These are phyloP conservation scores for Xanthoceras sorbifolium DNA, from an alignment of 345 rosid genomes.

Conservation along the genomic window DNA sequence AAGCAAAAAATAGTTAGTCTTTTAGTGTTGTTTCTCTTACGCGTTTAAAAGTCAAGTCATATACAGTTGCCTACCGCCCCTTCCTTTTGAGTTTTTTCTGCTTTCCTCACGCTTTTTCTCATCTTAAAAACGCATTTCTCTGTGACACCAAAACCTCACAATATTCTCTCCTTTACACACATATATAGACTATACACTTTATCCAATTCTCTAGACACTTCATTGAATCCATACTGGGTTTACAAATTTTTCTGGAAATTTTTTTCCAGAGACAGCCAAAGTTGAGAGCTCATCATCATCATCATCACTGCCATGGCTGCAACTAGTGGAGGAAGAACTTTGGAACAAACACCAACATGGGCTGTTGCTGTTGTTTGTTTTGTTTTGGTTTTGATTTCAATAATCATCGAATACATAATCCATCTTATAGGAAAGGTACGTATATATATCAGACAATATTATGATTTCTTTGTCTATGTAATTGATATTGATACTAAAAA, in stretches of 20 bases:
- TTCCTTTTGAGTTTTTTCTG: no score
- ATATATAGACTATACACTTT: no score
- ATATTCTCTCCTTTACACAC: neutral
- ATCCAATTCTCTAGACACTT: no score
- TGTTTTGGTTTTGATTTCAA: constrained; percentile 49
- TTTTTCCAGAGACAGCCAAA: neutral
- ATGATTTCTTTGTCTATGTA: neutral
- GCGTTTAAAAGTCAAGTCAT: constrained; percentile 28
- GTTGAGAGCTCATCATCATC: neutral
- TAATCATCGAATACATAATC: constrained; percentile 53
- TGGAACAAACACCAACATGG: constrained; percentile 74
- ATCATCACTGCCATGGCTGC: constrained; percentile 43
- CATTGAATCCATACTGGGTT: no score
- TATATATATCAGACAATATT: no score
- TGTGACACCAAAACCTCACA: neutral
- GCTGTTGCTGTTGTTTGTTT: constrained; percentile 70
- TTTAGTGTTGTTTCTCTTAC: neutral
- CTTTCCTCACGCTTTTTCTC: neutral
- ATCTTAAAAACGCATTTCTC: neutral
- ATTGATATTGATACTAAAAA: neutral
- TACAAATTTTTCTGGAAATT: neutral
- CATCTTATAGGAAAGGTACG: constrained; percentile 63
- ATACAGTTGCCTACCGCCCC: neutral
- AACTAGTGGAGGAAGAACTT: constrained; percentile 43
- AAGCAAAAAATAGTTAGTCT: neutral